Percentiles rank a stretch among this genome's conserved stretches.
These are phyloP conservation scores for Thelonectria blattea DNA, from an alignment of 2,329 filamentous ascomycete species.

Conservation along the genomic window DNA sequence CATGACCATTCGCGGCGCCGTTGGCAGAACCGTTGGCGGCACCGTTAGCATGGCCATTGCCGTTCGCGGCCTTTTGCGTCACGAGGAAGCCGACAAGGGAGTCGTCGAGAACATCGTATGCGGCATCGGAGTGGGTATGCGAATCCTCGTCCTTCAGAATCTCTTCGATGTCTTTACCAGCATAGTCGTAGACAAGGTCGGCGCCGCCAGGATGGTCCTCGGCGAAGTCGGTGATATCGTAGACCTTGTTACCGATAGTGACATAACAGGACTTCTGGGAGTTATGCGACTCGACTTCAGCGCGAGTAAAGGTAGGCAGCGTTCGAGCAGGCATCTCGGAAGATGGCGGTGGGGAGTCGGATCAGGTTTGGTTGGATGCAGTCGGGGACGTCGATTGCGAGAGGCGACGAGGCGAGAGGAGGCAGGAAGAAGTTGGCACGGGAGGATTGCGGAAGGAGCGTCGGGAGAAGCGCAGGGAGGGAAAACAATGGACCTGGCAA, in stretches of 20 bases:
- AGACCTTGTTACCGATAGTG: conserved; percentile 86
- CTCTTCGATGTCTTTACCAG: conserved; percentile 80
- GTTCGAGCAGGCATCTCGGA: conserved; percentile 75
- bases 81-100: conserved; percentile 81
- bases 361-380: conserved; percentile 17
- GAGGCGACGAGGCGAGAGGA: conserved; percentile 16
- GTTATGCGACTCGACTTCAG: conserved; percentile 84
- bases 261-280: conserved; percentile 88
- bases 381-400: conserved; percentile 16
- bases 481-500: conserved; percentile 1
- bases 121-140: conserved; percentile 85
- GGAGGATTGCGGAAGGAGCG: conserved; percentile 3
- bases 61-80: conserved; percentile 58
- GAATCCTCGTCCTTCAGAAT: conserved; percentile 85
- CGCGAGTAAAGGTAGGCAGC: conserved; percentile 80
- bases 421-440: conserved; percentile 16
- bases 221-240: conserved; percentile 91
- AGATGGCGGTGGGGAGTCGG: conserved; percentile 16
- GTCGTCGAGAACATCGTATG: conserved; percentile 95
- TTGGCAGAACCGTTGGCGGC: conserved; percentile 37
- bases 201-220: conserved; percentile 89
- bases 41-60: conserved; percentile 41
- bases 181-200: conserved; percentile 88
- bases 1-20: conserved; percentile 40
- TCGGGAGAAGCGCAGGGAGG: conserved; percentile 2